Evolutionary conservation across 768 basidiomycete species (phyloP).

Genomic region (Candolleomyces aberdarensis): DNA sequence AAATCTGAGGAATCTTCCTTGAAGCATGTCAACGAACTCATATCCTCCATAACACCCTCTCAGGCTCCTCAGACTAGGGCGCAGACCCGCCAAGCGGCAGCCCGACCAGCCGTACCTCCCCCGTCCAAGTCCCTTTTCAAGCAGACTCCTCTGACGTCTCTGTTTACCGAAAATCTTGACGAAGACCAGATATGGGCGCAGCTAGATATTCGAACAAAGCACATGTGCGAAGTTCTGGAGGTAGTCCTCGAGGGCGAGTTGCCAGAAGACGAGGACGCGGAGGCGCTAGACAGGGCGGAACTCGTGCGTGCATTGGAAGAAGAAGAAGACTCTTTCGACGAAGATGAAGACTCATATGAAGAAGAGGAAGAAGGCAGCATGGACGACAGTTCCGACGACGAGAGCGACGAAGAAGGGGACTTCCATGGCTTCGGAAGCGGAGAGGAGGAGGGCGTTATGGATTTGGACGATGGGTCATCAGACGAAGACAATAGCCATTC

Average conservation of each 20-base stretch:
- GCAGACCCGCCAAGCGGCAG: conserved; percentile 41
- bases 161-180: conserved; percentile 78
- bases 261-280: conserved; percentile 19
- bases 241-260: conserved; percentile 51
- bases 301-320: conserved; percentile 90
- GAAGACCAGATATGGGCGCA: conserved; percentile 93
- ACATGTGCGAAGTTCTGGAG: conserved; percentile 67
- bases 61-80: conserved; percentile 76
- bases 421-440: conserved; percentile 1
- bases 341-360: conserved; percentile 20
- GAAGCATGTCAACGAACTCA: conserved; percentile 59
- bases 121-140: conserved; percentile 34
- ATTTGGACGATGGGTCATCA: conserved; percentile 4
- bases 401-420: not conserved
- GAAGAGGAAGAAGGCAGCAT: conserved; percentile 9
- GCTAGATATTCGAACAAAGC: conserved; percentile 75
- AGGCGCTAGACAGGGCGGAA: conserved; percentile 39
- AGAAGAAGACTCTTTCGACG: conserved; percentile 66
- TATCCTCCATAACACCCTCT: conserved; percentile 65
- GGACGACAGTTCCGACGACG: not conserved
- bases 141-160: conserved; percentile 69
- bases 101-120: conserved; percentile 37
- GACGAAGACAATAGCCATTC: not conserved
- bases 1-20: conserved; percentile 64
- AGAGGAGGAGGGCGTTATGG: not conserved